These are phyloP conservation scores for Nothomitra cinnamomea DNA, from an alignment of 2,329 filamentous ascomycete genomes.

Conservation along the genomic window DNA sequence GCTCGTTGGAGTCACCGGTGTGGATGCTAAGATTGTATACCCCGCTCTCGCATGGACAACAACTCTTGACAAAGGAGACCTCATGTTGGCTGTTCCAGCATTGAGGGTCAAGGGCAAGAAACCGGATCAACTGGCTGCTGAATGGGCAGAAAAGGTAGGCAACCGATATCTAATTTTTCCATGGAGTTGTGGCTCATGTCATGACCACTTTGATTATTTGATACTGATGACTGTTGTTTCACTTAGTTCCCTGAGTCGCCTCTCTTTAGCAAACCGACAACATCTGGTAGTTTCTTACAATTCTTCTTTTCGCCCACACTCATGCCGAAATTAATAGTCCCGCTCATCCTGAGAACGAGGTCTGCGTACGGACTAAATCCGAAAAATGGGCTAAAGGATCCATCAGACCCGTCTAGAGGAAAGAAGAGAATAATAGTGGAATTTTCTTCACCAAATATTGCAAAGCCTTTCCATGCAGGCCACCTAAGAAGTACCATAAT, in stretches of 20 bases:
- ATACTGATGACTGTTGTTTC: neutral
- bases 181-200: no score
- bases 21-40: constrained; percentile 55
- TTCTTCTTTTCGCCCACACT: constrained; percentile 65
- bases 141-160: constrained; percentile 43
- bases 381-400: constrained; percentile 41
- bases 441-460: constrained; percentile 75
- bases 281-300: constrained; percentile 52
- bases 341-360: constrained; percentile 47
- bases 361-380: constrained; percentile 46
- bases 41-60: constrained; percentile 62
- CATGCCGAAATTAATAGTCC: constrained; percentile 48
- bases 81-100: constrained; percentile 63
- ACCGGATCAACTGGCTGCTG: constrained; percentile 40
- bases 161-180: neutral
- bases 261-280: constrained; percentile 51
- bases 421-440: constrained; percentile 58
- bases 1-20: constrained; percentile 50
- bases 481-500: constrained; percentile 65
- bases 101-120: constrained; percentile 59
- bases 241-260: constrained; percentile 54
- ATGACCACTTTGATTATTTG: neutral
- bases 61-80: constrained; percentile 65
- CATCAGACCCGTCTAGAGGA: constrained; percentile 39
- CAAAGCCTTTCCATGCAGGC: constrained; percentile 63